Conservation (phyloP, 2,329 filamentous ascomycete genomes). For the Sphaerulina musiva region DNA sequence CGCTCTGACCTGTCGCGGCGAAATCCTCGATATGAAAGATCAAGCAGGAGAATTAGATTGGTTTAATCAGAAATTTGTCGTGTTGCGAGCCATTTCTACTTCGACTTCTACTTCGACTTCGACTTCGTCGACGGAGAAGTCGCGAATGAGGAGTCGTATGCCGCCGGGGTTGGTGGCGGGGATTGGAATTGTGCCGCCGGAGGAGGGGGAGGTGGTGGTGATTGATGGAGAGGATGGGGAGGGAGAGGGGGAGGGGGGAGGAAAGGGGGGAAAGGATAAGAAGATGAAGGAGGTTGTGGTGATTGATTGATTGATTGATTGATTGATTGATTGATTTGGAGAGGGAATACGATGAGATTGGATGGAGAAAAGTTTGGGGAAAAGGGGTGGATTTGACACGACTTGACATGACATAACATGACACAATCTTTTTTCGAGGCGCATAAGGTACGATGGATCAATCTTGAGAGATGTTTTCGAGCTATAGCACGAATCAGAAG, state of each 20-base stretch:
- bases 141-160: slow-evolving; percentile 16
- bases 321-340: too few species aligned
- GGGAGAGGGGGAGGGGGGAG: neutral
- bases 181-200: too few species aligned
- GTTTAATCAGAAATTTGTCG: slow-evolving; percentile 29
- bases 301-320: neutral
- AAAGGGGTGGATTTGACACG: too few species aligned
- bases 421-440: too few species aligned
- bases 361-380: neutral
- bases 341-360: neutral
- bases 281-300: neutral
- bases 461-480: too few species aligned
- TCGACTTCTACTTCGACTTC: too few species aligned
- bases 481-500: too few species aligned
- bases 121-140: too few species aligned
- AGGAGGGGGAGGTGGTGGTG: too few species aligned
- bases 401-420: too few species aligned
- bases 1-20: slow-evolving; percentile 22
- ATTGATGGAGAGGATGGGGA: neutral
- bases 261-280: neutral
- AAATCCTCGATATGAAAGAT: slow-evolving; percentile 19
- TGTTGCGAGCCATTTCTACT: slow-evolving; percentile 21
- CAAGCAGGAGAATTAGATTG: slow-evolving; percentile 28
- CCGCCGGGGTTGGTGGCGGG: neutral
- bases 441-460: too few species aligned